These are phyloP conservation scores for Cutaneotrichosporon sp. DNA, from an alignment of 1,284 basidiomycete genomes.

Conservation along the genomic window DNA sequence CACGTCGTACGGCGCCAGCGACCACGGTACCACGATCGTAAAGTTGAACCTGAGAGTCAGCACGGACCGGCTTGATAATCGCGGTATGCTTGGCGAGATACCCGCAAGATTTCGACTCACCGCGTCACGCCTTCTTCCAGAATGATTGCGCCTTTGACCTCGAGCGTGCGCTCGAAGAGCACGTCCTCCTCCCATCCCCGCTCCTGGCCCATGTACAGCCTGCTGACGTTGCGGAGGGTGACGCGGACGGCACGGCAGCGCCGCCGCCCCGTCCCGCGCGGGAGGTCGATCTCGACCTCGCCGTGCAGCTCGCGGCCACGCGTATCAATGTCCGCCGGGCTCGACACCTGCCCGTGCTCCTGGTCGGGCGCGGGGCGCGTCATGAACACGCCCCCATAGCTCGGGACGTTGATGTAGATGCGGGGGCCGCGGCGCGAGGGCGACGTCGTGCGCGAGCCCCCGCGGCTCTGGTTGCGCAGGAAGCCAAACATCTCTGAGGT, in stretches of 20 bases:
- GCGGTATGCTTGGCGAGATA: too few species aligned
- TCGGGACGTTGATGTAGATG: conserved; percentile 25
- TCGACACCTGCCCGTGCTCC: neutral
- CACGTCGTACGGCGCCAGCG: conserved; percentile 32
- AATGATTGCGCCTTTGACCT: conserved; percentile 29
- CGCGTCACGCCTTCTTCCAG: conserved; percentile 35
- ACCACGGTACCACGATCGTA: conserved; percentile 32
- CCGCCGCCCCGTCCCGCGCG: conserved; percentile 23
- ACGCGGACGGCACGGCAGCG: conserved; percentile 39
- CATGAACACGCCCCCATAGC: conserved; percentile 28
- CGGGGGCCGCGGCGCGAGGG: conserved; percentile 14
- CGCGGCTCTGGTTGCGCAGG: conserved; percentile 16
- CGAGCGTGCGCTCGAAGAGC: conserved; percentile 33
- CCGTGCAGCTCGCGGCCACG: conserved; percentile 26
- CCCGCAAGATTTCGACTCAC: too few species aligned
- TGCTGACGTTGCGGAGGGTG: conserved; percentile 24
- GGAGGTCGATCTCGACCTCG: conserved; percentile 35
- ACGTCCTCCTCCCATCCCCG: conserved; percentile 35
- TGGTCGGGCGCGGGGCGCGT: conserved; percentile 8
- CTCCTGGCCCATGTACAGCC: conserved; percentile 31
- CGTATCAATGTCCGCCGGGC: neutral
- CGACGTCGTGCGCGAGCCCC: conserved; percentile 15
- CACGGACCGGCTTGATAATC: too few species aligned
- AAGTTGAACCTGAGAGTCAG: conserved; percentile 39
- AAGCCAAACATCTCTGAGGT: conserved; percentile 26